Conservation (phyloP, 306 rosid genomes). For the Rosa rugosa region DNA sequence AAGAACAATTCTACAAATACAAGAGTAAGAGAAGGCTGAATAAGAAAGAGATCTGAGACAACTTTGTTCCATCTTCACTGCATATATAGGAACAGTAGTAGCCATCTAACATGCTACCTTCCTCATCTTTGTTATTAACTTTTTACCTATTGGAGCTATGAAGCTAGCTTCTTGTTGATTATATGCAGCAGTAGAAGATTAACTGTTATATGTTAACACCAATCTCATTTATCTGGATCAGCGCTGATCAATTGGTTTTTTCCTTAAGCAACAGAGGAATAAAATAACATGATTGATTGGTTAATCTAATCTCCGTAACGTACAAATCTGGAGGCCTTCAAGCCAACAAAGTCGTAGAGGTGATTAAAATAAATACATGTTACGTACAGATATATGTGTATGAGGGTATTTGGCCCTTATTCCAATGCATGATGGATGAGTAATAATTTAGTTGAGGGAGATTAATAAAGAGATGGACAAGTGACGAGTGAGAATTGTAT, state of each 20-base stretch:
- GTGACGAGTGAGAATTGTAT: background rate
- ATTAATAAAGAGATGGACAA: conserved; percentile 3
- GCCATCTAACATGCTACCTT: background rate
- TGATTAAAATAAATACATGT: no score
- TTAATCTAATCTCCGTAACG: background rate
- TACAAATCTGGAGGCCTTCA: background rate
- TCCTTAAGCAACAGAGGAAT: no score
- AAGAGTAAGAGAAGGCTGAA: background rate
- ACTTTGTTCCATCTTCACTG: background rate
- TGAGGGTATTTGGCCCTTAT: background rate
- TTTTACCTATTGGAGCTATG: background rate
- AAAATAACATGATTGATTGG: no score
- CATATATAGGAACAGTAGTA: background rate
- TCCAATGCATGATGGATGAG: background rate
- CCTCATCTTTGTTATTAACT: background rate
- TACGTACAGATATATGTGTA: background rate
- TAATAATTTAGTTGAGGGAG: background rate
- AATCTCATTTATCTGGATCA: background rate
- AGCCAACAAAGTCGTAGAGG: background rate
- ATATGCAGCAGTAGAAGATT: background rate
- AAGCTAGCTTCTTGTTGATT: background rate
- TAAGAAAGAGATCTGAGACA: background rate
- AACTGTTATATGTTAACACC: background rate
- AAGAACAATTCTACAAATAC: background rate
- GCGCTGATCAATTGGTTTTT: no score